Conservation (phyloP, 768 basidiomycete species). For the Tulasnella sp. region DNA sequence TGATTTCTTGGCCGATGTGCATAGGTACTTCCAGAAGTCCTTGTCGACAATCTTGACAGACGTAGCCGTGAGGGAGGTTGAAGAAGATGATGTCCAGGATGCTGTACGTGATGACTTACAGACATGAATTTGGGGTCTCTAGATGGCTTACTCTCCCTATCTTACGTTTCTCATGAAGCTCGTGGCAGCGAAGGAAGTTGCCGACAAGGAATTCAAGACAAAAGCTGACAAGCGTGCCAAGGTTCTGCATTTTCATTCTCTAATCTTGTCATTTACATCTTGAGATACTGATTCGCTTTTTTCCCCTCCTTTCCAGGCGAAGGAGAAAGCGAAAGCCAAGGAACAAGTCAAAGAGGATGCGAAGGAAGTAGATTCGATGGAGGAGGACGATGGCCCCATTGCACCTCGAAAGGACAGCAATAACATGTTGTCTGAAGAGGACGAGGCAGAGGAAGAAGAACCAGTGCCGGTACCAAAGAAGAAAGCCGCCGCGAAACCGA, state of each 20-base stretch:
- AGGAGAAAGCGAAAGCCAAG: conserved; percentile 45
- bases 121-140: background rate
- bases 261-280: conserved; percentile 31
- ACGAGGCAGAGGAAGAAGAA: conserved; percentile 27
- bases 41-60: conserved; percentile 55
- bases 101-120: conserved; percentile 38
- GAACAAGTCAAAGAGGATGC: conserved; percentile 41
- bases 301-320: conserved; percentile 8
- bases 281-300: background rate
- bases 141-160: background rate
- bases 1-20: background rate
- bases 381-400: conserved; percentile 42
- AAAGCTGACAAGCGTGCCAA: conserved; percentile 42
- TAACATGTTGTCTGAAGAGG: conserved; percentile 29
- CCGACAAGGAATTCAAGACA: conserved; percentile 41
- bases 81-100: conserved; percentile 67
- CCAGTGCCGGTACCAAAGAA: conserved; percentile 24
- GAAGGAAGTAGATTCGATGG: conserved; percentile 55
- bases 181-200: conserved; percentile 50
- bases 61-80: conserved; percentile 53
- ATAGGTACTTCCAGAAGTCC: conserved; percentile 53
- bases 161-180: background rate
- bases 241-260: conserved; percentile 31
- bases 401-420: conserved; percentile 40
- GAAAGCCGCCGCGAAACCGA: conserved; percentile 25